Conservation (phyloP, 257 asterid genomes). For the Jasminum sambac region DNA sequence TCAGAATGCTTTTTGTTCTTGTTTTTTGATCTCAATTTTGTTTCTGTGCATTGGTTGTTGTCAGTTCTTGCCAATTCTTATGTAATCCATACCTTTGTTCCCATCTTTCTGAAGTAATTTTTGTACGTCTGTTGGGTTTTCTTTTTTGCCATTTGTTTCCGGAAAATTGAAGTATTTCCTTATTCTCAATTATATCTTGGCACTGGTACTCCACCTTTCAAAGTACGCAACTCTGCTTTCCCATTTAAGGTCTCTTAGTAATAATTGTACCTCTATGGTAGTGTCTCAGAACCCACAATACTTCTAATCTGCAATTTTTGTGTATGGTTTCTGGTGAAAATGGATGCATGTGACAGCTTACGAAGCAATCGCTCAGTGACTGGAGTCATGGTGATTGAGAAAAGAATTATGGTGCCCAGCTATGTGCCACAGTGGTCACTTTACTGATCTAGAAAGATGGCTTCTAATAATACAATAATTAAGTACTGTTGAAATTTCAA, state of each 20-base stretch:
- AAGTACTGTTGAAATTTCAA: conserved; percentile 12
- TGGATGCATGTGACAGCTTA: background rate
- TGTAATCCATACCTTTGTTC: background rate
- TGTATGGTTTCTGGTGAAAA: background rate
- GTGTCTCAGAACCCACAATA: background rate
- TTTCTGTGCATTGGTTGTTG: background rate
- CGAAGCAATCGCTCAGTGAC: background rate
- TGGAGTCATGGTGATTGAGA: conserved; percentile 8
- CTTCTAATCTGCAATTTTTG: background rate
- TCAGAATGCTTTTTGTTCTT: conserved; percentile 22
- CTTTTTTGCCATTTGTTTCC: background rate
- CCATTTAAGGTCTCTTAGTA: background rate
- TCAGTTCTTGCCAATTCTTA: conserved; percentile 20
- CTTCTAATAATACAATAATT: background rate
- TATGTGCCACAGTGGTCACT: conserved; percentile 1
- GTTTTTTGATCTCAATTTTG: conserved; percentile 13
- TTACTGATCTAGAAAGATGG: background rate
- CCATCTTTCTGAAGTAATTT: background rate
- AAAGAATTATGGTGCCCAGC: conserved; percentile 10
- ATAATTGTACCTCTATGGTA: background rate
- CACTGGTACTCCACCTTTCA: background rate
- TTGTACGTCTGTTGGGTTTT: conserved; percentile 15
- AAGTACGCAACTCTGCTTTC: background rate
- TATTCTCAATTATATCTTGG: background rate
- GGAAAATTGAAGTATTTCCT: background rate